These are phyloP conservation scores for Vicia villosa DNA, from an alignment of 306 rosid species.

Conservation along the genomic window DNA sequence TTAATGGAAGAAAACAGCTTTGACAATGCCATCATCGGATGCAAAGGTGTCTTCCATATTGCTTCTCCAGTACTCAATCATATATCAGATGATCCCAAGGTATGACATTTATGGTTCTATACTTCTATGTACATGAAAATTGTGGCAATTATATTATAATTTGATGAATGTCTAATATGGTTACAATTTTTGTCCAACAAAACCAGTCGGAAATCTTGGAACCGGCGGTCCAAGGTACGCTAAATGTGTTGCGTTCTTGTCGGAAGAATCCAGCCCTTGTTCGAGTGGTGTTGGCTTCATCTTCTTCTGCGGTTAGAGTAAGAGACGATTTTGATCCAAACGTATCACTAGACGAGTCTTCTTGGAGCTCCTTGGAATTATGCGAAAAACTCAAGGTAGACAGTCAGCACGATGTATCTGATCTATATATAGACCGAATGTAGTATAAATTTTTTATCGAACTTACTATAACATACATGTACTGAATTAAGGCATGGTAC, in stretches of 20 bases:
- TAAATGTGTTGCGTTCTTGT: conserved; percentile 80
- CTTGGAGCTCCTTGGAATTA: conserved; percentile 69
- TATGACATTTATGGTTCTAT: conserved; percentile 20
- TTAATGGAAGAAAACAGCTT: conserved; percentile 76
- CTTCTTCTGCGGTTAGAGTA: conserved; percentile 73
- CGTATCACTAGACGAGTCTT: conserved; percentile 66
- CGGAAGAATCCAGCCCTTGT: conserved; percentile 54
- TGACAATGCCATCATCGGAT: conserved; percentile 74
- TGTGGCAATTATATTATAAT: neutral
- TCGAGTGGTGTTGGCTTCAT: conserved; percentile 82
- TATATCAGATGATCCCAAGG: conserved; percentile 76
- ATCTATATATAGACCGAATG: no score
- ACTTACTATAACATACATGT: neutral
- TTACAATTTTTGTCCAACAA: neutral
- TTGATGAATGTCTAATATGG: neutral
- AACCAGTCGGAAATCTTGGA: conserved; percentile 69
- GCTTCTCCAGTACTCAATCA: conserved; percentile 81
- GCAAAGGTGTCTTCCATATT: conserved; percentile 84
- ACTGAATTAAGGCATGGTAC: conserved; percentile 65
- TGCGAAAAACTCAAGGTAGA: conserved; percentile 66
- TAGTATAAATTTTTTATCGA: neutral
- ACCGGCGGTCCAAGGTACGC: conserved; percentile 73
- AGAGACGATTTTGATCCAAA: conserved; percentile 63
- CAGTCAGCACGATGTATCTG: no score
- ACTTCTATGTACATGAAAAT: neutral